These are phyloP conservation scores for Priceomyces melissophilus DNA, from an alignment of 805 yeast genomes.

Conservation along the genomic window DNA sequence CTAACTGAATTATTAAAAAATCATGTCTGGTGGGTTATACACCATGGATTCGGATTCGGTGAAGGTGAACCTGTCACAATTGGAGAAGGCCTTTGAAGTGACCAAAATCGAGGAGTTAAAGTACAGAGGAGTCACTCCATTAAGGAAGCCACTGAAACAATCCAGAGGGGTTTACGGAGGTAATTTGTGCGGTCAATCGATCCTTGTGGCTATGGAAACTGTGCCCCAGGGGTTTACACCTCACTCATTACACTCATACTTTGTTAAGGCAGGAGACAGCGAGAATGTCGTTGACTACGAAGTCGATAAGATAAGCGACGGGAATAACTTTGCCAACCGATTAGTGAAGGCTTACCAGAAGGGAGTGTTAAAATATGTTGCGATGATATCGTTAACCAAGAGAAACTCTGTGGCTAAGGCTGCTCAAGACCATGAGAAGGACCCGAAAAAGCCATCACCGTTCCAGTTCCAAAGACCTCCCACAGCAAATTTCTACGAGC, in stretches of 20 bases:
- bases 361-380: constrained; percentile 26
- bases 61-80: constrained; percentile 2
- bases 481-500: constrained; percentile 18
- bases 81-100: constrained; percentile 12
- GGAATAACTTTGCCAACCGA: constrained; percentile 34
- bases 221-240: constrained; percentile 32
- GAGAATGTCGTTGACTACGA: constrained; percentile 23
- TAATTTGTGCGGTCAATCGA: constrained; percentile 31
- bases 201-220: constrained; percentile 34
- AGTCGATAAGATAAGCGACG: constrained; percentile 33
- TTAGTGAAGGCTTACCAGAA: constrained; percentile 28
- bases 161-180: constrained; percentile 43
- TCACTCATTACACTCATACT: constrained; percentile 39
- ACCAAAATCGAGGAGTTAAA: constrained; percentile 4
- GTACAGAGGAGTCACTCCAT: constrained; percentile 23
- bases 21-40: no score
- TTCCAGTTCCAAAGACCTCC: constrained; percentile 28
- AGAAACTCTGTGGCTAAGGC: constrained; percentile 22
- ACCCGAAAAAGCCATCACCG: constrained; percentile 23
- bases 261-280: constrained; percentile 37
- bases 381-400: constrained; percentile 34
- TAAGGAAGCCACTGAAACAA: constrained; percentile 25
- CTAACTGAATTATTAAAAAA: no score
- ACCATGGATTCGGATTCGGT: constrained; percentile 1
- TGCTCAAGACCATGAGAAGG: constrained; percentile 11